Evolutionary conservation across 2,329 filamentous ascomycete species (phyloP), one percentile per base, ranked within the genome.

Genomic region (Aspergillus phoenicis): DNA sequence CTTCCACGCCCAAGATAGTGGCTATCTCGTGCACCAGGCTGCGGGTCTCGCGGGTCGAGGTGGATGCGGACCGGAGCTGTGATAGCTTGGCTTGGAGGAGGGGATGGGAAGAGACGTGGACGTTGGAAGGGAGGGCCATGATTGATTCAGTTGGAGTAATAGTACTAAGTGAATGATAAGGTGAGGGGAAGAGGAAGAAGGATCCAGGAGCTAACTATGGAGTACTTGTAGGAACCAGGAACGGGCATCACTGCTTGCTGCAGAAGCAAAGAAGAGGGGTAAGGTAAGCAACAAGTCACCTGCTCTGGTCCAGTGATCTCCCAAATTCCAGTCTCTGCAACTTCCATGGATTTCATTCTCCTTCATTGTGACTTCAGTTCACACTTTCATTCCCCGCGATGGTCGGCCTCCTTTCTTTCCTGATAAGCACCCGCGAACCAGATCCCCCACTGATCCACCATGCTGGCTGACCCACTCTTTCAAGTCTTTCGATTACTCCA

Each of bases 61-160:
- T 87, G 45, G 81, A 83, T 59, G 86, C 83, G 43, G 91, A 95
- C 62, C 94, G 89, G 51, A 98, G 86, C 80, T 95, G 91, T 68
- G 91, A 93, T 71, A 98, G 87, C 83, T 98, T 98, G 68, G 90
- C 91, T 70, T 85, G 83, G 45, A 97, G 84, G 78, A 91, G 96
- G 38, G 94, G 94, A 77, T 98, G 94, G 15, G 81, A 82, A 41
- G 93, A 97, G 74, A 97, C 81, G 79, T 95, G 91, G 38, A 86
- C 81, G 71, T 87, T 88, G 53, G 76, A 64, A 17, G 84, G 84
- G 33, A 85, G 75, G 58, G 72, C 59, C 68, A 74, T 73, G 55
- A 57, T 63, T 64, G 26, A 45, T 30, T 10, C 11, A 39, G 43
- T 22, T 36, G 30, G 17, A 43, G 7, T 28, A 30, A n/a, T 43